Evolutionary conservation across 1,284 basidiomycete species (phyloP), one percentile per base, ranked within the genome.

Genomic region (Coniferiporia weirii): DNA sequence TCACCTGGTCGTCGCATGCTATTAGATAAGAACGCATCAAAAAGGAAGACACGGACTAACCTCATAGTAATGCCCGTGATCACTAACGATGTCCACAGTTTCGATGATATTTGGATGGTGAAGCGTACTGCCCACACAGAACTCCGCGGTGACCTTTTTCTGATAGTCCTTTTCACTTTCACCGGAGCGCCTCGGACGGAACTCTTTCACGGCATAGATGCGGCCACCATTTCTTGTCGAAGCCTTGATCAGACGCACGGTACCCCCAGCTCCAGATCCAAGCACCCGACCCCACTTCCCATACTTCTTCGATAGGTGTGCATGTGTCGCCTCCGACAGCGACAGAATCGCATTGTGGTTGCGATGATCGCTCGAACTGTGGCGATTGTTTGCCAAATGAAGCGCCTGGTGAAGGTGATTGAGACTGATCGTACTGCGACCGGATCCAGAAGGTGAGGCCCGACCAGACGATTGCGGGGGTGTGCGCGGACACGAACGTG

Each of bases 121-220:
- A 69, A 97, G 78, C 22, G 95, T 95, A 46, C 92, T 93, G 59
- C 96, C 95, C 32, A 98, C 94, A 69, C 96, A 99, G 71, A 99
- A 99, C 75, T 98, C 96, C 50, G 96, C 95, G 1, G 95, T 98
- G 62, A 98, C 90, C 77, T 99, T 98, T 79, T 98, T 95, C 83
- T 98, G 93, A 72, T 98, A 99, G 76, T 98, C 96, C 75, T 94
- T 93, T 72, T 96, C 93, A 19, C 80, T 83, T 78, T 99, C 96
- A 45, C 92, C 93, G 2, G 81, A 73, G 62, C 94, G 82, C 66
- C 93, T 91, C 51, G 94, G 89, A 52, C 96, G 82, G 72, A 99
- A 98, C 78, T 98, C 94, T 74, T 99, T 99, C 67, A 98, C 97
- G 50, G 97, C 97, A 72, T 91, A 99, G 51, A 94, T 88, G 51